Conservation (phyloP, 306 rosid species). For the Vigna angularis region DNA sequence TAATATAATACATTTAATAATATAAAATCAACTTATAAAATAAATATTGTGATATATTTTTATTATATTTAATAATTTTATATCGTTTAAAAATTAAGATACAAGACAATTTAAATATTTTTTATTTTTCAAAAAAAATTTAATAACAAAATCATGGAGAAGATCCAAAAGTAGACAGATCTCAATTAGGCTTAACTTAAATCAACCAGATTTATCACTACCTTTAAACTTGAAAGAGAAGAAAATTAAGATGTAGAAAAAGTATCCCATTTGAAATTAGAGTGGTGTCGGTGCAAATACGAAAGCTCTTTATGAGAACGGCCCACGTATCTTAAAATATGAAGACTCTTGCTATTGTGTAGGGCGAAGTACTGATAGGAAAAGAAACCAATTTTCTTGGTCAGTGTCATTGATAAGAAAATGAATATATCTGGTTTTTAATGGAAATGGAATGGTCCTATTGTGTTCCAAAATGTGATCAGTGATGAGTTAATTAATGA, state of each 20-base stretch:
- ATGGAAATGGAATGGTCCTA: slow-evolving; percentile 45
- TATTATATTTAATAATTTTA: too few species aligned
- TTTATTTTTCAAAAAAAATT: too few species aligned
- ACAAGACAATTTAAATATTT: too few species aligned
- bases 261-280: slow-evolving; percentile 11
- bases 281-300: slow-evolving; percentile 41
- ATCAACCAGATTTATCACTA: too few species aligned
- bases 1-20: too few species aligned
- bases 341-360: background rate
- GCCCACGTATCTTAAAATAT: slow-evolving; percentile 12
- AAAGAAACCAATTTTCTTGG: background rate
- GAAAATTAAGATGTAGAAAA: background rate
- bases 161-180: too few species aligned
- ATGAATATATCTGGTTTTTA: background rate
- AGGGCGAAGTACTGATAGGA: slow-evolving; percentile 34
- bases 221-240: background rate
- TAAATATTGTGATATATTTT: too few species aligned
- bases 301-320: slow-evolving; percentile 15
- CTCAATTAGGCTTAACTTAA: too few species aligned
- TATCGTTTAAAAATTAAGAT: too few species aligned
- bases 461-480: slow-evolving; percentile 44
- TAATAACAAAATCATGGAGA: too few species aligned
- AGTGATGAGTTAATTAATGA: slow-evolving; percentile 50
- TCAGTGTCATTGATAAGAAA: background rate
- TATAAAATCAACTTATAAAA: too few species aligned